Percentiles rank a stretch among this genome's conserved stretches.
Conservation (phyloP, 768 basidiomycete genomes). For the Podaxis rugospora region DNA sequence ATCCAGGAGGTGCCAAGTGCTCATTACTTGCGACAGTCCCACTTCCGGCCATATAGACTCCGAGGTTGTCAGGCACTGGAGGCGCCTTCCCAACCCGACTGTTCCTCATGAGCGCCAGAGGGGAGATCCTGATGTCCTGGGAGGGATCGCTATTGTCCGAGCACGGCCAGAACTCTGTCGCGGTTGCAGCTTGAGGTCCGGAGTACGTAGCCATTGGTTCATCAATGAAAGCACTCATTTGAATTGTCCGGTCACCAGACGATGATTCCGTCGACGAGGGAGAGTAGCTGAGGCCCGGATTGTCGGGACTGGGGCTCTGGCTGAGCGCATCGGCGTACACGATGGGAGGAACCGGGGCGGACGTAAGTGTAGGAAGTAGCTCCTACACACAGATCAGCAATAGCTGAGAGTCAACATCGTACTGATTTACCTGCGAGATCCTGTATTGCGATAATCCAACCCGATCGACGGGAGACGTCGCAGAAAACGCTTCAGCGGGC, state of each 20-base stretch:
- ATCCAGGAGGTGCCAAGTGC: neutral
- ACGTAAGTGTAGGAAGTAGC: neutral
- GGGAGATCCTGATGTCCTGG: neutral
- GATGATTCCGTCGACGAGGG: conserved; percentile 58
- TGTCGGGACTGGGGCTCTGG: conserved; percentile 42
- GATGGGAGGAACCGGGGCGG: neutral
- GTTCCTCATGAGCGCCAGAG: neutral
- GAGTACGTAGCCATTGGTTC: conserved; percentile 24
- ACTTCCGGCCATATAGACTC: neutral
- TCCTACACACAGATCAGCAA: conserved; percentile 9
- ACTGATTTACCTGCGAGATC: conserved; percentile 5
- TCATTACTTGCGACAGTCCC: neutral
- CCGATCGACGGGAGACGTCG: neutral
- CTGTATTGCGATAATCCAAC: neutral
- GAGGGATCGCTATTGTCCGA: conserved; percentile 3
- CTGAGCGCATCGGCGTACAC: conserved; percentile 7
- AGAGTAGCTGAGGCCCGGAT: conserved; percentile 54
- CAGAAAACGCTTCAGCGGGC: conserved; percentile 1
- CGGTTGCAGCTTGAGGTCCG: conserved; percentile 1
- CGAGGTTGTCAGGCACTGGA: neutral
- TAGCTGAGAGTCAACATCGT: neutral
- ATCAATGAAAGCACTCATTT: conserved; percentile 51
- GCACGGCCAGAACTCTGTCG: conserved; percentile 21
- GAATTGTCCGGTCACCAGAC: conserved; percentile 50
- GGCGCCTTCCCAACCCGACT: neutral